phyloP scores from a whole-genome alignment of 371 early-diverging fungal species.

The Mucor piriformis region DNA sequence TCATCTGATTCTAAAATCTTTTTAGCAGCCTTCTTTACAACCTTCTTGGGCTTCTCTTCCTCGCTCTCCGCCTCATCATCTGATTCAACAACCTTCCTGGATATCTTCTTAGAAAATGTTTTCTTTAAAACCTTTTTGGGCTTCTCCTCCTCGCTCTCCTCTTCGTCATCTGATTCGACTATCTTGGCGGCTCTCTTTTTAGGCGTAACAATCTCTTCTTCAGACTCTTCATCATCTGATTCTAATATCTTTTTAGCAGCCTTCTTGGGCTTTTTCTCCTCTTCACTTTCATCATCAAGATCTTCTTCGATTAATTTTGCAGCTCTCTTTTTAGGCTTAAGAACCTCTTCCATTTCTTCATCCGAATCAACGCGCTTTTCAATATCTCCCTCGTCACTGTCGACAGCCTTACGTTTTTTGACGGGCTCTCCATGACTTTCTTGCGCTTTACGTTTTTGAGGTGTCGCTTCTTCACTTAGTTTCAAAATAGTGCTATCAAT shows the following conservation, averaged over 20 bases:
- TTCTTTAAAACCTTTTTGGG: background rate
- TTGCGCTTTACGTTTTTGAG: background rate
- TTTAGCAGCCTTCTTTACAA: background rate
- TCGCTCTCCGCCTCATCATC: background rate
- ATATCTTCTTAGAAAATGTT: background rate
- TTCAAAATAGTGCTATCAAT: slow-evolving; percentile 28
- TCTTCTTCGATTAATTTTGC: background rate
- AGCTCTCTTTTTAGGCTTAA: background rate
- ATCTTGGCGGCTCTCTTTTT: slow-evolving; percentile 2
- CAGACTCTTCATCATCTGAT: background rate
- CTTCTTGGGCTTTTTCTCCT: background rate
- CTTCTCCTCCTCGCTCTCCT: background rate
- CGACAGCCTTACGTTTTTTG: too few relatives aligned
- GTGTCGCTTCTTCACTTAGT: background rate
- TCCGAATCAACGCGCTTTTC: background rate
- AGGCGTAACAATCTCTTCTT: background rate
- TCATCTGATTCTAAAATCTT: slow-evolving; percentile 4
- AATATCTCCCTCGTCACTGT: too few relatives aligned
- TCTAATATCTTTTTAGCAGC: background rate
- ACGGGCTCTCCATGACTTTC: background rate
- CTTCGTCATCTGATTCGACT: background rate
- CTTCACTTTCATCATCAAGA: background rate
- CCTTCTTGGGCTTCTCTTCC: background rate
- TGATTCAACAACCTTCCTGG: background rate
- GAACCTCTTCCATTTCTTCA: background rate